These are phyloP conservation scores for Sonneratia alba DNA, from an alignment of 345 rosid genomes.

Conservation along the genomic window DNA sequence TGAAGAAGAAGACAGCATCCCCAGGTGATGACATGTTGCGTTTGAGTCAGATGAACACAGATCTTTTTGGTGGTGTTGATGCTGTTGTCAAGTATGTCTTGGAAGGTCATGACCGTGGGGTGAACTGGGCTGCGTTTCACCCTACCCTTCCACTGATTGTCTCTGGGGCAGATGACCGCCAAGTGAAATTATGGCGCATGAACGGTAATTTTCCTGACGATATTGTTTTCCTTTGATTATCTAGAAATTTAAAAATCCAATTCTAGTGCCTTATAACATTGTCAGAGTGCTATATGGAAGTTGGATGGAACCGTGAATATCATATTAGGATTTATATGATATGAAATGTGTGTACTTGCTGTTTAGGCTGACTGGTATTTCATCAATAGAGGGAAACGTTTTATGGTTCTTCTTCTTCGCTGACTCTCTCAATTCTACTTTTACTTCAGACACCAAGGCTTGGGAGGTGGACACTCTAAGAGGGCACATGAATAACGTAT, in stretches of 20 bases:
- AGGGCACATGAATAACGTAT: conserved; percentile 94
- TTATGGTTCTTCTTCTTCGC: neutral
- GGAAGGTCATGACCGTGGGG: conserved; percentile 98
- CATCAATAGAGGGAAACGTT: neutral
- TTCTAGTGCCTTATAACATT: neutral
- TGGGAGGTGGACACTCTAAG: conserved; percentile 99
- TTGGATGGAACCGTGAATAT: neutral
- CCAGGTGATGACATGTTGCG: conserved; percentile 88
- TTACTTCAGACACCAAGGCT: conserved; percentile 81
- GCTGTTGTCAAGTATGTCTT: conserved; percentile 94
- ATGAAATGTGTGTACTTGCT: neutral
- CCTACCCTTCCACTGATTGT: conserved; percentile 91
- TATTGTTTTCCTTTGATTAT: neutral
- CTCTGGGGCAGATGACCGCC: conserved; percentile 98
- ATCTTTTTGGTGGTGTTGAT: conserved; percentile 91
- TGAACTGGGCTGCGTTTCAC: conserved; percentile 98
- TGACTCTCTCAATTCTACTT: neutral
- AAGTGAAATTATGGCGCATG: conserved; percentile 97
- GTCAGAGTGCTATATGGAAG: neutral
- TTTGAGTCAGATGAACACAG: conserved; percentile 84
- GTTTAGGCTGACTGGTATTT: neutral
- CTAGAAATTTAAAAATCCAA: neutral
- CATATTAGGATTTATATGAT: neutral
- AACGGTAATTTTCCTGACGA: conserved; percentile 40
- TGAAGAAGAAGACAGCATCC: conserved; percentile 78